Percentiles rank a stretch among this genome's conserved stretches.
These are phyloP conservation scores for Mycocentrospora acerina DNA, from an alignment of 2,329 filamentous ascomycete species.

Conservation along the genomic window DNA sequence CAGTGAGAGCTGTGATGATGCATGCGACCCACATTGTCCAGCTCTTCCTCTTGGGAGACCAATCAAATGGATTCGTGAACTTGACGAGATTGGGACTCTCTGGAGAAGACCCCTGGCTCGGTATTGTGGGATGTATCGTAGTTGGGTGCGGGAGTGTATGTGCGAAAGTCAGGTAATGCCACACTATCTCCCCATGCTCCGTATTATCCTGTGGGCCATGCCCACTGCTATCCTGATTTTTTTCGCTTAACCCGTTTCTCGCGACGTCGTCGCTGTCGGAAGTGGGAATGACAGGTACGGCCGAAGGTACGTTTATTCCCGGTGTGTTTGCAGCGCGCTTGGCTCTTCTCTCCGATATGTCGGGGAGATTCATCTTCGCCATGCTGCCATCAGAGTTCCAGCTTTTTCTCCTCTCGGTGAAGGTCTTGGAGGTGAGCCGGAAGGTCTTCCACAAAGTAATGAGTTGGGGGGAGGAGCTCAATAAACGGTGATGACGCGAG, in stretches of 20 bases:
- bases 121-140: conserved; percentile 36
- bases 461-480: background rate
- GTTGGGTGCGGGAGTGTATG: conserved; percentile 57
- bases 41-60: conserved; percentile 69
- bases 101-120: conserved; percentile 49
- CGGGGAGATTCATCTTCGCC: conserved; percentile 41
- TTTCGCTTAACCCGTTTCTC: conserved; percentile 16
- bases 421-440: conserved; percentile 1
- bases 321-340: conserved; percentile 11
- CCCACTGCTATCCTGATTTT: conserved; percentile 13
- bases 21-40: conserved; percentile 74
- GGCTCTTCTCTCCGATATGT: conserved; percentile 15
- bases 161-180: conserved; percentile 64
- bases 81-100: conserved; percentile 64
- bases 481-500: conserved; percentile 5
- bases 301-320: conserved; percentile 34
- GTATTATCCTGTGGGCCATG: conserved; percentile 11
- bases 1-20: conserved; percentile 72
- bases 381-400: conserved; percentile 23
- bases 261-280: conserved; percentile 11
- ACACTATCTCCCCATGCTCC: conserved; percentile 47
- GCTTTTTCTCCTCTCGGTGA: conserved; percentile 1
- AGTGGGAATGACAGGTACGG: conserved; percentile 13
- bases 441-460: background rate
- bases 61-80: conserved; percentile 71